Base-by-base conservation (phyloP, 176 grass and related monocot species). In the Phoenix dactylifera region DNA sequence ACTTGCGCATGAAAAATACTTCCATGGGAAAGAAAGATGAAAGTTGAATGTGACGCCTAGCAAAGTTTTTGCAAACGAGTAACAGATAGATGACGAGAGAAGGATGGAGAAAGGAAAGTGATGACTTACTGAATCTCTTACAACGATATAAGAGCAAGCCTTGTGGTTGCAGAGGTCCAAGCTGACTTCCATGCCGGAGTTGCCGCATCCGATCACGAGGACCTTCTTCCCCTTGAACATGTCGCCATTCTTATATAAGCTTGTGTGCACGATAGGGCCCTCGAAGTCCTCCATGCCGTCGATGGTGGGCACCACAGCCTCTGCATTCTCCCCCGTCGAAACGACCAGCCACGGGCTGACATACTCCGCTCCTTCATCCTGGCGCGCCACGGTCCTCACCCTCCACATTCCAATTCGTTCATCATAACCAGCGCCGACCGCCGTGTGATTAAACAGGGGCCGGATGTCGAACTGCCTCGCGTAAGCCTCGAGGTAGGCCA, bases 101-200 rank as follows among this genome's bases (percentile, higher is more conserved):
- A 74, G 4, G 61, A 60, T 52, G 58, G 58, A 74, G 52, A 69
- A 54, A 68, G 79, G 35, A 49, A 57, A 55, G 73, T 50, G 44
- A 52, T 74, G 67, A 85, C 86, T 51, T 65, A 98, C 94, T 73
- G 73, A 52, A 50, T 98, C 94, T 81, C 87, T 71, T 61, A 98
- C 85, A 29, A 89, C 85, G 69, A 98, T 86, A 82, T 77, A 74
- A 10, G 94, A 88, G 16, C 65, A 49, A 28, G 74, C 88, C 83
- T 74, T 89, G 84, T 93, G 71, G 57, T 88, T 85, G 84, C 88
- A 92, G 59, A 98, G 82, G 66, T 98, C 93, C 69, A 98, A 65
- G 77, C 87, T 92, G 25, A 98, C 93, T 61, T 98, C 93, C 93
- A 98, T 98, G 57, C 93, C 93, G 19, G 93, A 98, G 23, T 98